These are phyloP conservation scores for Wilhelminamyces savonicus DNA, from an alignment of 805 yeast genomes.

Conservation along the genomic window DNA sequence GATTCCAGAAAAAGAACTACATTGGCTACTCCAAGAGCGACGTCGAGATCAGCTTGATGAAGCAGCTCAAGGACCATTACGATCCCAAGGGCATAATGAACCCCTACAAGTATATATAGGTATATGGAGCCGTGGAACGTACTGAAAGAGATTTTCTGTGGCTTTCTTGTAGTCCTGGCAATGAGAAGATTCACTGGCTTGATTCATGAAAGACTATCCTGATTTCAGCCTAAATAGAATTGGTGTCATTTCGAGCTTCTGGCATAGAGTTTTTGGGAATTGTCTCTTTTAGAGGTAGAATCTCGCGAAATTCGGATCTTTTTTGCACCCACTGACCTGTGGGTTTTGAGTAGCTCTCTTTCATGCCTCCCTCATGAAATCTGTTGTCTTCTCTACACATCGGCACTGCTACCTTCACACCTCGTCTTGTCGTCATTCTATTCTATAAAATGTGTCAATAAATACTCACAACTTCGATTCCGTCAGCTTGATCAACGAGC, in stretches of 20 bases:
- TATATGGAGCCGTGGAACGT: too few species aligned
- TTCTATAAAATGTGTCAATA: constrained; percentile 18
- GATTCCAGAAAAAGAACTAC: constrained; percentile 92
- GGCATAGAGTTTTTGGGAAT: background rate
- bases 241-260: background rate
- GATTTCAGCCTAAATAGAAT: constrained; percentile 2
- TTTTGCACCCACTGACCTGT: too few species aligned
- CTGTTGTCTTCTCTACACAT: too few species aligned
- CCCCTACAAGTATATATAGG: constrained; percentile 85
- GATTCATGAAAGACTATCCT: background rate
- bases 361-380: too few species aligned
- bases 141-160: background rate
- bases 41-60: constrained; percentile 67
- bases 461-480: constrained; percentile 13
- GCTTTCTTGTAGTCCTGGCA: too few species aligned
- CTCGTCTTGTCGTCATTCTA: too few species aligned
- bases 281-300: constrained; percentile 19
- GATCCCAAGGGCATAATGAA: constrained; percentile 92
- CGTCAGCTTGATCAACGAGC: constrained; percentile 15
- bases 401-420: too few species aligned
- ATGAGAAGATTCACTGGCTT: background rate
- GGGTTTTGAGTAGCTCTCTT: too few species aligned
- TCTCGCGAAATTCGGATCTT: too few species aligned
- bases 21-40: constrained; percentile 78
- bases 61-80: constrained; percentile 67